phyloP scores from a whole-genome alignment of 2,329 filamentous ascomycete genomes.

The Magnaporthiopsis poae region DNA sequence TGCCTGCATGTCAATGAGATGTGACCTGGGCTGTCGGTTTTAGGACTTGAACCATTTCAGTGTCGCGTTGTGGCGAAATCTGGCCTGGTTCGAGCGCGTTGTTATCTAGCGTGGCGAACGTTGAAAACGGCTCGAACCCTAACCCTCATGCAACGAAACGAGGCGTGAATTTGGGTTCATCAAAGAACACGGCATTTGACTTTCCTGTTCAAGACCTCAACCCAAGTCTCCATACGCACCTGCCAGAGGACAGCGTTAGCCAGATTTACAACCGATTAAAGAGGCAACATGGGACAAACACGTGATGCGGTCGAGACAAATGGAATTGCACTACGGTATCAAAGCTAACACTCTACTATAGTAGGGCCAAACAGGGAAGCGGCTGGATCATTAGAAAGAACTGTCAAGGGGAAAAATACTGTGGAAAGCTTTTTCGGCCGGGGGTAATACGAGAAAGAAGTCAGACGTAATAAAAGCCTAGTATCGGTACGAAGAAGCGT shows the following conservation, averaged over 20 bases:
- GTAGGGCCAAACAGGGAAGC: neutral
- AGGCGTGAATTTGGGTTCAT: too few relatives aligned
- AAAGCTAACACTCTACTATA: conserved; percentile 1
- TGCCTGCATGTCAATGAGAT: neutral
- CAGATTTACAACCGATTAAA: too few relatives aligned
- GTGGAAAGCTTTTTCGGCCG: conserved; percentile 1
- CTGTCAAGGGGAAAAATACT: conserved; percentile 3
- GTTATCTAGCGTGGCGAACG: too few relatives aligned
- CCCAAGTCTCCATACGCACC: neutral
- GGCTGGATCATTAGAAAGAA: conserved; percentile 7
- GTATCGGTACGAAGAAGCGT: neutral
- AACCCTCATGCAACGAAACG: too few relatives aligned
- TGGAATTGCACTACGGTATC: neutral
- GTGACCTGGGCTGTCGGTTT: neutral
- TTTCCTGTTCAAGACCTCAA: too few relatives aligned
- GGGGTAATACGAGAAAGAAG: neutral
- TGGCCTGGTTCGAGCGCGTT: too few relatives aligned
- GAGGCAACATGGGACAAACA: neutral
- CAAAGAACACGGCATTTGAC: too few relatives aligned
- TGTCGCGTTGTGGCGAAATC: too few relatives aligned
- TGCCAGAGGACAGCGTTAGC: neutral
- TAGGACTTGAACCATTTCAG: conserved; percentile 13
- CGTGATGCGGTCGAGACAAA: neutral
- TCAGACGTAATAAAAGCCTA: conserved; percentile 5
- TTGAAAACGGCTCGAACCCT: too few relatives aligned